phyloP scores from a whole-genome alignment of 768 basidiomycete species.

The Clavulina sp. region DNA sequence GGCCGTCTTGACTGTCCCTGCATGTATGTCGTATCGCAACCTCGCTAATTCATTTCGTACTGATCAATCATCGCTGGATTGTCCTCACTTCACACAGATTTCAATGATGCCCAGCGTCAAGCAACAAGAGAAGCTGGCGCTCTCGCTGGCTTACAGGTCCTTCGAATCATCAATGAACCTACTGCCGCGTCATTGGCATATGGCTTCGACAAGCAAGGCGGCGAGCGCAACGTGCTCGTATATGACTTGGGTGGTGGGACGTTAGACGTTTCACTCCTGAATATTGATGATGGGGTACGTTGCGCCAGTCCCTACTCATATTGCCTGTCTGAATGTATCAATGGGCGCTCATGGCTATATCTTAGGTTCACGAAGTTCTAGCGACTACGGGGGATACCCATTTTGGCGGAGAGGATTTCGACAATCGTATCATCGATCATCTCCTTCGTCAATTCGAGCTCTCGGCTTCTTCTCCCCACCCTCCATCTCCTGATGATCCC shows the following conservation, averaged over 20 bases:
- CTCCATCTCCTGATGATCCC: neutral
- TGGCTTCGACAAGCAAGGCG: constrained; percentile 29
- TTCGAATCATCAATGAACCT: constrained; percentile 98
- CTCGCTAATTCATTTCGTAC: neutral
- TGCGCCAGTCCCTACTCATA: too few species aligned
- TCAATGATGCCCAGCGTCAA: constrained; percentile 97
- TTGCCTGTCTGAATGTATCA: too few species aligned
- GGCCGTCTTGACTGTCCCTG: constrained; percentile 29
- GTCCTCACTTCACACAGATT: constrained; percentile 90
- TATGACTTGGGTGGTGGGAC: constrained; percentile 32
- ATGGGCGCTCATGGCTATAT: too few species aligned
- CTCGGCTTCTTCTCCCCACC: neutral
- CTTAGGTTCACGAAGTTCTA: constrained; percentile 22
- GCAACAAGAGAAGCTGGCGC: constrained; percentile 96
- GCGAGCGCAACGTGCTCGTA: constrained; percentile 31
- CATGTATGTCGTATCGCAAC: constrained; percentile 5
- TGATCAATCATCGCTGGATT: too few species aligned
- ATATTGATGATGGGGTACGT: constrained; percentile 28
- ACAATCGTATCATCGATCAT: constrained; percentile 25
- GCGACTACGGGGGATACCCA: constrained; percentile 28
- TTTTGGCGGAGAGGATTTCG: constrained; percentile 29
- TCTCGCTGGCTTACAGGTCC: constrained; percentile 86
- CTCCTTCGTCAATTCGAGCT: constrained; percentile 23
- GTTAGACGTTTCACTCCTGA: constrained; percentile 25
- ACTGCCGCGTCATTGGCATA: constrained; percentile 62